Evolutionary conservation across 805 yeast genomes (phyloP).

Genomic region (Cyberlindnera subsufficiens): DNA sequence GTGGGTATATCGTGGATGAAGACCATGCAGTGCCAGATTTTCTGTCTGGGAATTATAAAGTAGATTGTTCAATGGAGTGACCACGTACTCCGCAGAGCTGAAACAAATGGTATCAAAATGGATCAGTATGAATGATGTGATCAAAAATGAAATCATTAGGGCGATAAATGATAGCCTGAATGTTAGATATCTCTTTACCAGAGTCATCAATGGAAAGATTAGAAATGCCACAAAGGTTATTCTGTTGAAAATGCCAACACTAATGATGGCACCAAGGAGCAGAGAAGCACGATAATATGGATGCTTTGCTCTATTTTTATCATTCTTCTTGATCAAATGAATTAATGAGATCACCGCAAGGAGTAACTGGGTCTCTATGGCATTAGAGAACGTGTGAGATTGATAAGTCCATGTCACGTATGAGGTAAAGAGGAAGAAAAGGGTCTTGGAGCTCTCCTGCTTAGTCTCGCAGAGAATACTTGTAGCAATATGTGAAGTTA

Average conservation of each 20-base stretch:
- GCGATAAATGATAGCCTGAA: conserved; percentile 30
- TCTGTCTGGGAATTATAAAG: conserved; percentile 53
- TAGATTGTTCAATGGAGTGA: conserved; percentile 77
- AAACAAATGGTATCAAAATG: conserved; percentile 50
- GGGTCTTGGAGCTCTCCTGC: conserved; percentile 37
- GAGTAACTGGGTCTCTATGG: conserved; percentile 56
- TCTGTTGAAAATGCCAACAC: conserved; percentile 78
- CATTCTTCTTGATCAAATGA: conserved; percentile 24
- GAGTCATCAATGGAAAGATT: conserved; percentile 48
- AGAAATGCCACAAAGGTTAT: conserved; percentile 78
- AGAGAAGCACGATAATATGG: conserved; percentile 16
- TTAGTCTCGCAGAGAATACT: conserved; percentile 43
- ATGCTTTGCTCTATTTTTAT: conserved; percentile 3
- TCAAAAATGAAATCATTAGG: conserved; percentile 28
- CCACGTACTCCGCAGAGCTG: conserved; percentile 22
- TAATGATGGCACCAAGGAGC: conserved; percentile 42
- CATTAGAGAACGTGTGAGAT: conserved; percentile 85
- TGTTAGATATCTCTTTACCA: conserved; percentile 36
- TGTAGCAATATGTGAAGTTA: conserved; percentile 31
- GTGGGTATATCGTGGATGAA: conserved; percentile 77
- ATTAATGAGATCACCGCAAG: conserved; percentile 36
- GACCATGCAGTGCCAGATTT: conserved; percentile 74
- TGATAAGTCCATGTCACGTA: conserved; percentile 78
- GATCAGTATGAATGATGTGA: conserved; percentile 34
- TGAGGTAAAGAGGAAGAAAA: conserved; percentile 42